Evolutionary conservation across 306 rosid species (phyloP).

Genomic region (Comarum palustre): DNA sequence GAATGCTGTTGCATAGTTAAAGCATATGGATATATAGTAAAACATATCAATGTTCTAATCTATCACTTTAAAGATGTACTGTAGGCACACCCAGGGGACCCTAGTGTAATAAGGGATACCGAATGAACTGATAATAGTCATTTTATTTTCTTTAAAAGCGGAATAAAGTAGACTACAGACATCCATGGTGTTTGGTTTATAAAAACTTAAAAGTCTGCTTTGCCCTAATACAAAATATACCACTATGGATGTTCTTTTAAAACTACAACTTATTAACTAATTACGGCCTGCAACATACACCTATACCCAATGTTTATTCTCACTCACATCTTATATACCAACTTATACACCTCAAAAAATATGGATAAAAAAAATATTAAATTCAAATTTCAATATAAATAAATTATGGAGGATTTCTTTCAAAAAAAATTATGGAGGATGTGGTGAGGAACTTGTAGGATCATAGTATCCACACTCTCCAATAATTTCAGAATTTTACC

Average conservation of each 20-base stretch:
- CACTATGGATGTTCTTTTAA: neutral
- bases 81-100: neutral
- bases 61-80: neutral
- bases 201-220: neutral
- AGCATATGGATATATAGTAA: neutral
- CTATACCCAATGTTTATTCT: neutral
- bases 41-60: neutral
- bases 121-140: neutral
- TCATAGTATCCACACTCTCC: neutral
- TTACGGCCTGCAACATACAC: neutral
- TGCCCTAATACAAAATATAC: neutral
- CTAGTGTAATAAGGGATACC: neutral
- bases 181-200: neutral
- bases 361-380: neutral
- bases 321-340: neutral
- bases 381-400: too few species aligned
- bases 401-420: too few species aligned
- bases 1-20: neutral
- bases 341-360: neutral
- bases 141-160: neutral
- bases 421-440: too few species aligned
- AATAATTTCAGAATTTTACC: conserved; percentile 1
- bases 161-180: neutral
- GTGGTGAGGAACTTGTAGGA: neutral
- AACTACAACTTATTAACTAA: neutral